These are phyloP conservation scores for Chaetomiaceae sp. DNA, from an alignment of 2,329 filamentous ascomycete genomes.

Conservation along the genomic window DNA sequence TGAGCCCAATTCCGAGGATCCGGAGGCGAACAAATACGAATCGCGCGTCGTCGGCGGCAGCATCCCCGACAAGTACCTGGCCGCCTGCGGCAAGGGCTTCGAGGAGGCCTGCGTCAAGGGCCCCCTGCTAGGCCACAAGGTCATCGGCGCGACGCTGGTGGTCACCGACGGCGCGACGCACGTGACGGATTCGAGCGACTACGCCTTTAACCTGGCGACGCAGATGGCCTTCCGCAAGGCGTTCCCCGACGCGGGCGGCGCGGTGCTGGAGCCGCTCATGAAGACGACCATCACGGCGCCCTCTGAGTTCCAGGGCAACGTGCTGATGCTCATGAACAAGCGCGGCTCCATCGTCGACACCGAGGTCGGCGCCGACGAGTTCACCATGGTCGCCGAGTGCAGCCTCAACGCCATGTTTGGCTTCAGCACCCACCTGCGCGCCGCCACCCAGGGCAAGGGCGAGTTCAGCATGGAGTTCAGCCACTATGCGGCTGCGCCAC, in stretches of 20 bases:
- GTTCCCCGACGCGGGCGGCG: slow-evolving; percentile 72
- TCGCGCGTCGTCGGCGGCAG: slow-evolving; percentile 80
- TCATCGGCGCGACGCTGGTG: slow-evolving; percentile 84
- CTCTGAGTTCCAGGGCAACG: slow-evolving; percentile 94
- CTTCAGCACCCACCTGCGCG: slow-evolving; percentile 84
- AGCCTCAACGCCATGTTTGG: slow-evolving; percentile 97
- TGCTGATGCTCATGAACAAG: slow-evolving; percentile 95
- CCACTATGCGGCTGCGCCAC: slow-evolving; percentile 82
- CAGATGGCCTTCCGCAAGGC: slow-evolving; percentile 96
- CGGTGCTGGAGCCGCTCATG: slow-evolving; percentile 93
- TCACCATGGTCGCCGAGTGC: slow-evolving; percentile 86
- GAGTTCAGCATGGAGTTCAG: slow-evolving; percentile 99
- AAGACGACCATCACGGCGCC: slow-evolving; percentile 96
- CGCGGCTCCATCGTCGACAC: slow-evolving; percentile 92
- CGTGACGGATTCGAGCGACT: slow-evolving; percentile 95
- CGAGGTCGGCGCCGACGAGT: slow-evolving; percentile 89
- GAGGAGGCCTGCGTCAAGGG: slow-evolving; percentile 75
- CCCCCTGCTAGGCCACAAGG: slow-evolving; percentile 85
- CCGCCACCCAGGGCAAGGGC: slow-evolving; percentile 94
- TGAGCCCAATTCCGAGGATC: slow-evolving; percentile 67
- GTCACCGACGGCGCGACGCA: slow-evolving; percentile 95
- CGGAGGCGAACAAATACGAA: slow-evolving; percentile 76
- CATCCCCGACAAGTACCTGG: slow-evolving; percentile 93
- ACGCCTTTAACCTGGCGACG: slow-evolving; percentile 89
- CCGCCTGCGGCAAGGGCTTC: slow-evolving; percentile 94